Evolutionary conservation across 2,329 filamentous ascomycete species (phyloP).

Genomic region (Diatrype stigma): DNA sequence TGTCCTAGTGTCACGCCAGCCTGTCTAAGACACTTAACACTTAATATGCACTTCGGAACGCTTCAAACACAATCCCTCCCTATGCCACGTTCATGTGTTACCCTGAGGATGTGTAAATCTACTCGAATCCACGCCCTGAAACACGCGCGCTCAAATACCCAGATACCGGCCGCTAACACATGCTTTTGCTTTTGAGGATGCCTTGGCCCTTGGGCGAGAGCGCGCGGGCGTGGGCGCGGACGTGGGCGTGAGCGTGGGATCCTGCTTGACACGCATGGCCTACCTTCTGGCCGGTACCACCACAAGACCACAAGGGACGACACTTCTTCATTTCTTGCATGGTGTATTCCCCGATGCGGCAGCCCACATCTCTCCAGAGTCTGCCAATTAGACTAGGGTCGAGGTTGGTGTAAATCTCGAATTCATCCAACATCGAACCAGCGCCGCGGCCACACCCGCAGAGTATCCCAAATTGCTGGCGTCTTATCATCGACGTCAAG

Average conservation of each 20-base stretch:
- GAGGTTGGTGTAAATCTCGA: no score
- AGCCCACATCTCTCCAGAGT: not conserved
- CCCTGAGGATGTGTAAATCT: not conserved
- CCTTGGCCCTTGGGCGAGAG: no score
- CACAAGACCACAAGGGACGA: not conserved
- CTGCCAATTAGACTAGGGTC: not conserved
- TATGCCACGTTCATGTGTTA: not conserved
- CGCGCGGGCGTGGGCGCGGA: no score
- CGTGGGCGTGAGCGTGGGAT: not conserved
- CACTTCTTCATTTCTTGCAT: not conserved
- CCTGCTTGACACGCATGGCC: not conserved
- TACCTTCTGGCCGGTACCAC: not conserved
- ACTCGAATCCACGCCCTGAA: not conserved
- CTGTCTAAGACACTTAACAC: slow-evolving; percentile 8
- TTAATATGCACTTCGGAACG: not conserved
- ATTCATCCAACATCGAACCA: no score
- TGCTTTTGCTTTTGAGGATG: no score
- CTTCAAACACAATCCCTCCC: not conserved
- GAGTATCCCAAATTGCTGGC: not conserved
- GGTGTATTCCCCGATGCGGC: not conserved
- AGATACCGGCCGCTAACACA: no score
- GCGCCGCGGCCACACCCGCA: no score
- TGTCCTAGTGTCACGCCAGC: not conserved
- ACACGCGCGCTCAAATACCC: not conserved
- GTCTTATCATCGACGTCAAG: no score